Evolutionary conservation across 2,329 filamentous ascomycete genomes (phyloP).

Genomic region (Scedosporium dehoogii): DNA sequence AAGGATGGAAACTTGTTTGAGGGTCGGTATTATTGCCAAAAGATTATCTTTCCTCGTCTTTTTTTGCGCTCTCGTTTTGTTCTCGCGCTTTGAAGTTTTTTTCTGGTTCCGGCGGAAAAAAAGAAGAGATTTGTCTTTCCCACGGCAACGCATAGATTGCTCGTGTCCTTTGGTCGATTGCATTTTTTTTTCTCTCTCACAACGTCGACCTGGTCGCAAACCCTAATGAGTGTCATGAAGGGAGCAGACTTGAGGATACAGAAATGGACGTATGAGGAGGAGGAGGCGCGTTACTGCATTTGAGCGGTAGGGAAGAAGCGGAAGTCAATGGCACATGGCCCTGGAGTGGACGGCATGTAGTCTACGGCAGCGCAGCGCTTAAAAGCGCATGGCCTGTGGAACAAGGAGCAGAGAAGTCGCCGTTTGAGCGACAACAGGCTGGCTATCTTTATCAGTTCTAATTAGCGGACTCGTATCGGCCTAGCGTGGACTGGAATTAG

Average conservation of each 20-base stretch:
- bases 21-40: slow-evolving; percentile 19
- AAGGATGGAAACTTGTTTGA: slow-evolving; percentile 8
- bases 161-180: slow-evolving; percentile 13
- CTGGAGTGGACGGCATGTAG: too few relatives aligned
- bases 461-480: background rate
- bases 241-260: background rate
- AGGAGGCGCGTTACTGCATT: background rate
- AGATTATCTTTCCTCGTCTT: slow-evolving; percentile 11
- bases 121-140: slow-evolving; percentile 21
- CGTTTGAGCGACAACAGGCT: background rate
- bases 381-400: background rate
- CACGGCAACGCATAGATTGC: slow-evolving; percentile 31
- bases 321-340: background rate
- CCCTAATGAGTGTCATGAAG: slow-evolving; percentile 4
- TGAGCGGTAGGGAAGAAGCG: background rate
- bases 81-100: background rate
- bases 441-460: background rate
- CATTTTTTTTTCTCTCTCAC: slow-evolving; percentile 6
- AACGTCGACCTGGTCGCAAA: background rate
- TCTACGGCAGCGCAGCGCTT: background rate
- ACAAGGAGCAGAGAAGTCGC: background rate
- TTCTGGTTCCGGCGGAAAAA: slow-evolving; percentile 9
- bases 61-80: background rate
- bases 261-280: background rate
- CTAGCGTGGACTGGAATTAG: background rate